Base-by-base conservation (phyloP, 805 yeast species). In the Pichia occidentalis region DNA sequence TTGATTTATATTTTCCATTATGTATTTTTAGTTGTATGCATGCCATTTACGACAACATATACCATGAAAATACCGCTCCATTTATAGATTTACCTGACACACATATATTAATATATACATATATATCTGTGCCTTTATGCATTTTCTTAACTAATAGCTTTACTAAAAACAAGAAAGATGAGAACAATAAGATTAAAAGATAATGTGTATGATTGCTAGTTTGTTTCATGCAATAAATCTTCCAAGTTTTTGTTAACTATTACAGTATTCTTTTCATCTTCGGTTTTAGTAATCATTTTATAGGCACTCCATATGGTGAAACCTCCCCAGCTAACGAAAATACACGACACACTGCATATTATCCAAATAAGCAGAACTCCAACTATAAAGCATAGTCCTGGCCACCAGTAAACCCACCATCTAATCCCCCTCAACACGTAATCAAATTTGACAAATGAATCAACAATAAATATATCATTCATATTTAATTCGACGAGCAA, bases 41-140 rank as follows among this genome's bases (percentile, higher is more conserved):
- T 88, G 48, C 92, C 96, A 11, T 71, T 85, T 40, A 64, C 83
- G 35, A 75, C 85, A 20, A 75, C 87, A 2, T 86, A 84, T 52
- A 70, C 83, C 1, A 53, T 75, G 42, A 74, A 73, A 47, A 74
- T 69, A 1, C 59, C 74, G 0, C 49, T 73, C 29, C 69, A 67
- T 1, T 53, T 53, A 32, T 67, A 49, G 46, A 11, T 21, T 11
- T 6, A 19, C 17, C 17, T 30, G 19, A 11, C 11, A 29, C 16
- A 29, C n/a, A 29, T n/a, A 29, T 29, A 11, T 22, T 6, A 6
- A 29, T 7, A 7, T 6, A 7, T 6, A 29, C 13, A 18, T 22
- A 22, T n/a, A 26, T 14, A 13, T 27, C 24, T 7, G 17, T 14
- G 27, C 11, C 7, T 12, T 24, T 24, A 22, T 32, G 29, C 10